Percentiles rank a stretch among this genome's conserved stretches.
These are phyloP conservation scores for Nicotiana noctiflora DNA, from an alignment of 257 asterid species.

Conservation along the genomic window DNA sequence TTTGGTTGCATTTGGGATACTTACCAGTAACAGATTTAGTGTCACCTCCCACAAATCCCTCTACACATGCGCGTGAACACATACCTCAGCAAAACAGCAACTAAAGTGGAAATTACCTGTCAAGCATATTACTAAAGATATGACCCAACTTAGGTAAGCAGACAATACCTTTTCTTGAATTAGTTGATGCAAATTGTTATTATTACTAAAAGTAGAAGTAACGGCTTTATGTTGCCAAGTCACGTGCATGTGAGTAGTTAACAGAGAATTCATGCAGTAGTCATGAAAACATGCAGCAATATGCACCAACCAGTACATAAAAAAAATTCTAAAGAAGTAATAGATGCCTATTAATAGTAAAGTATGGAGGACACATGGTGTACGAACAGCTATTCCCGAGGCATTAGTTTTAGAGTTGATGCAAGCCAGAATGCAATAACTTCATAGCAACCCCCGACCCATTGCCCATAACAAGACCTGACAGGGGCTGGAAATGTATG, in stretches of 20 bases:
- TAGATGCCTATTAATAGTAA: too few species aligned
- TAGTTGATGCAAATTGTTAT: neutral
- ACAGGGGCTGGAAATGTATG: too few species aligned
- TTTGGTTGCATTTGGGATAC: neutral
- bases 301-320: neutral
- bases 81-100: too few species aligned
- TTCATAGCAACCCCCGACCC: too few species aligned
- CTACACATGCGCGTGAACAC: neutral
- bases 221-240: neutral
- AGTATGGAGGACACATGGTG: too few species aligned
- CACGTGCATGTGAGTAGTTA: neutral
- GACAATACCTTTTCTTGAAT: neutral
- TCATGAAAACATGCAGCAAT: neutral
- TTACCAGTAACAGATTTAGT: neutral
- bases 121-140: neutral
- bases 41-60: neutral
- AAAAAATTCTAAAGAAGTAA: too few species aligned
- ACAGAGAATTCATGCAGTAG: neutral
- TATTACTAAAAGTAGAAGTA: neutral
- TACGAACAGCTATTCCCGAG: too few species aligned
- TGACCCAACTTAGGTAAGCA: neutral
- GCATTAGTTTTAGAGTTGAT: too few species aligned
- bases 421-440: too few species aligned
- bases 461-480: too few species aligned
- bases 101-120: too few species aligned